Conservation (phyloP, 2,329 filamentous ascomycete species). For the Trichocomaceae sp. region DNA sequence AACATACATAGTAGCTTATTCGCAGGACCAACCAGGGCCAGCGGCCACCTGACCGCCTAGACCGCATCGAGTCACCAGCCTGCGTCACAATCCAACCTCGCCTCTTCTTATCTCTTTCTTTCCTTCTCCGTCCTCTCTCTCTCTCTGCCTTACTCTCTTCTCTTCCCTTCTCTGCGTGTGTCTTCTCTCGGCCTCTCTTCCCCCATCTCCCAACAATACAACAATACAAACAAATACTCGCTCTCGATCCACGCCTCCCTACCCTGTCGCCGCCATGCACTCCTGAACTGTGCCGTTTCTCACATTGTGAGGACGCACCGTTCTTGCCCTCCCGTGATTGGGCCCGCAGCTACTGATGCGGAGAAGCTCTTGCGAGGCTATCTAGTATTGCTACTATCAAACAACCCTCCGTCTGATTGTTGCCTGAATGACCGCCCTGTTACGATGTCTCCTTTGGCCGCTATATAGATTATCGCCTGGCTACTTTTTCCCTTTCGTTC, state of each 20-base stretch:
- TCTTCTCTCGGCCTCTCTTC: too few species aligned
- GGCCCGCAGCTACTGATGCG: slow-evolving; percentile 27
- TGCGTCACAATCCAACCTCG: slow-evolving; percentile 32
- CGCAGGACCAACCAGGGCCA: background rate
- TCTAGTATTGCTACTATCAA: slow-evolving; percentile 21
- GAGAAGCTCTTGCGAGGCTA: slow-evolving; percentile 32
- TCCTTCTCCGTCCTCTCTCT: background rate
- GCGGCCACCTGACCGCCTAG: slow-evolving; percentile 21
- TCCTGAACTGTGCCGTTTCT: slow-evolving; percentile 21
- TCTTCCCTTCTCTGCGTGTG: too few species aligned
- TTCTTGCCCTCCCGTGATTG: slow-evolving; percentile 18
- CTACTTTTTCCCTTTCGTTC: background rate
- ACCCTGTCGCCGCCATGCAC: slow-evolving; percentile 9
- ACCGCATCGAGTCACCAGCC: slow-evolving; percentile 34
- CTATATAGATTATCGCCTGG: slow-evolving; percentile 15
- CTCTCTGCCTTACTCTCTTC: background rate
- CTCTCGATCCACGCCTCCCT: background rate
- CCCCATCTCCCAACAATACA: background rate
- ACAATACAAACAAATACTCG: too few species aligned
- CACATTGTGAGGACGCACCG: slow-evolving; percentile 24
- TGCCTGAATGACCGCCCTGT: slow-evolving; percentile 17
- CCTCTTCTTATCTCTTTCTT: background rate
- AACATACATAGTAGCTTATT: slow-evolving; percentile 6
- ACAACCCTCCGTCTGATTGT: slow-evolving; percentile 20
- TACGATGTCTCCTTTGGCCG: slow-evolving; percentile 7